Percentiles rank a stretch among this genome's conserved stretches.
These are phyloP conservation scores for Hibiscus trionum DNA, from an alignment of 345 rosid genomes.

Conservation along the genomic window DNA sequence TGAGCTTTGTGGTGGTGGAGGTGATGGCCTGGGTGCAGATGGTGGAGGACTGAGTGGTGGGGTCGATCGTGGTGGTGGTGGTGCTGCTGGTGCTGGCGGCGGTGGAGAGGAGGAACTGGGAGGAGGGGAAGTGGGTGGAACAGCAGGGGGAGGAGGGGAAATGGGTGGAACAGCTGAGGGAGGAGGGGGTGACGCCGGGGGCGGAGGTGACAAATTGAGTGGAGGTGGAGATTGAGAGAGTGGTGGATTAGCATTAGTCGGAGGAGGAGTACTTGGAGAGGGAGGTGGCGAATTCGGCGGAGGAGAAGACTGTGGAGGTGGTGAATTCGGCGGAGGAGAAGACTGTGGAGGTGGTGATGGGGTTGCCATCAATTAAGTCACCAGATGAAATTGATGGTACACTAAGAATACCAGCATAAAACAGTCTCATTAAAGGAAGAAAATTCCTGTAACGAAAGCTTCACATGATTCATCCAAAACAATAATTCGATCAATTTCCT, in stretches of 20 bases:
- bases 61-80: constrained; percentile 24
- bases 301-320: constrained; percentile 48
- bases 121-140: constrained; percentile 19
- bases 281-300: constrained; percentile 27
- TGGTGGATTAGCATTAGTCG: constrained; percentile 26
- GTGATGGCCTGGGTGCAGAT: constrained; percentile 14
- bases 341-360: constrained; percentile 44
- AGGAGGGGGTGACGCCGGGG: background rate
- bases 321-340: constrained; percentile 37
- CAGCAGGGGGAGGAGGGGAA: constrained; percentile 18
- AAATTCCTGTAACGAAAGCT: background rate
- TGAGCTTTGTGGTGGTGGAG: constrained; percentile 9
- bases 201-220: too few species aligned
- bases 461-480: background rate
- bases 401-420: constrained; percentile 5
- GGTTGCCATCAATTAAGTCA: constrained; percentile 47
- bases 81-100: constrained; percentile 21
- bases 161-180: constrained; percentile 9
- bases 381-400: background rate
- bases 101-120: constrained; percentile 5
- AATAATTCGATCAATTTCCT: background rate
- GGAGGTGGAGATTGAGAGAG: constrained; percentile 3
- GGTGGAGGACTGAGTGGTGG: constrained; percentile 16
- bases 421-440: background rate
- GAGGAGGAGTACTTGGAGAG: constrained; percentile 15